Conservation (phyloP, 768 basidiomycete genomes). For the Macrolepiota dolichaula region DNA sequence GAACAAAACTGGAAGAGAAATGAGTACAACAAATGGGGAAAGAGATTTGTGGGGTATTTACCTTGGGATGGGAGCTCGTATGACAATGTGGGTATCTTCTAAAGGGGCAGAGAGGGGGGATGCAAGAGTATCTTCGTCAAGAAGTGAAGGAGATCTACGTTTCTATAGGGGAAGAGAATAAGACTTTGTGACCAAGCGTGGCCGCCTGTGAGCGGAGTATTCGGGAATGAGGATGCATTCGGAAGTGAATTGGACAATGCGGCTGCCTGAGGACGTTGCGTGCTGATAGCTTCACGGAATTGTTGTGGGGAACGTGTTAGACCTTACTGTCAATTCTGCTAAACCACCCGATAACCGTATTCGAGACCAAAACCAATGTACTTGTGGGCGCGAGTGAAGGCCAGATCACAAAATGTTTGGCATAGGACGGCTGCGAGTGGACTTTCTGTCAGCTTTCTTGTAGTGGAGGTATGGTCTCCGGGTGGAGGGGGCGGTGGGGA, state of each 20-base stretch:
- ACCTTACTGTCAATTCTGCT: too few species aligned
- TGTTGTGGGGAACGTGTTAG: too few species aligned
- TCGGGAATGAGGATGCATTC: slow-evolving; percentile 79
- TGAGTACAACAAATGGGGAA: background rate
- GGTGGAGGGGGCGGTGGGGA: too few species aligned
- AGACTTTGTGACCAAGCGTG: slow-evolving; percentile 58
- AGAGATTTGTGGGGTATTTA: slow-evolving; percentile 17
- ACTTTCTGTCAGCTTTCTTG: too few species aligned
- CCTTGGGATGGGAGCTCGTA: slow-evolving; percentile 65
- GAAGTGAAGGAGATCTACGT: background rate
- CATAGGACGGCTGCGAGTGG: too few species aligned
- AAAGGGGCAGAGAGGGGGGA: slow-evolving; percentile 7
- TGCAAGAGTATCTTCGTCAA: background rate
- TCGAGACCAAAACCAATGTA: too few species aligned
- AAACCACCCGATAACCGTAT: too few species aligned
- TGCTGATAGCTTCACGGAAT: too few species aligned
- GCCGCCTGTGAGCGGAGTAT: slow-evolving; percentile 34
- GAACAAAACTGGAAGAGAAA: slow-evolving; percentile 7
- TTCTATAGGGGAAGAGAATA: slow-evolving; percentile 68
- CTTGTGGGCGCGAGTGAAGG: too few species aligned
- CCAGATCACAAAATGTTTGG: too few species aligned
- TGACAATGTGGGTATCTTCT: slow-evolving; percentile 44
- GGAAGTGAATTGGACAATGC: slow-evolving; percentile 65
- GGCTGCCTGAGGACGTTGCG: slow-evolving; percentile 12
- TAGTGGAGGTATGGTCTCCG: too few species aligned